These are phyloP conservation scores for Lichtheimia ramosa DNA, from an alignment of 371 early-diverging fungal species.

Conservation along the genomic window DNA sequence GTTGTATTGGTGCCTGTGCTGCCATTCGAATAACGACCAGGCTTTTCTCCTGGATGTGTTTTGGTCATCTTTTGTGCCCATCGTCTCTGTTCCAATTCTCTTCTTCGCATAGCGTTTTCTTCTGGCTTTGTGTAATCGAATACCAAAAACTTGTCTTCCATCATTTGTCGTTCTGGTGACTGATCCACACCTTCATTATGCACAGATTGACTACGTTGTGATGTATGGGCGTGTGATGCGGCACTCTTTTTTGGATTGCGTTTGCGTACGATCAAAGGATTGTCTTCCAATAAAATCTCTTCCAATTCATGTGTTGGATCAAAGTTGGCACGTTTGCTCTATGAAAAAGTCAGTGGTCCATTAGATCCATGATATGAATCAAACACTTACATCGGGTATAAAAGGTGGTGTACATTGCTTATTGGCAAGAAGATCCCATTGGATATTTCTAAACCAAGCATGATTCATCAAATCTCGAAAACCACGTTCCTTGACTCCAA, in stretches of 20 bases:
- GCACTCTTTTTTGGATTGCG: conserved; percentile 21
- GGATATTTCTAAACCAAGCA: conserved; percentile 60
- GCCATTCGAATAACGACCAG: background rate
- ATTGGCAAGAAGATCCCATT: conserved; percentile 55
- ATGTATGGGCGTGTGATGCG: conserved; percentile 17
- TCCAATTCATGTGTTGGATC: conserved; percentile 96
- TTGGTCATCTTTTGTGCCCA: conserved; percentile 48
- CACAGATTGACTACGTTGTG: conserved; percentile 24
- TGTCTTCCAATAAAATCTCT: conserved; percentile 91
- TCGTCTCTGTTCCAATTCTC: conserved; percentile 25
- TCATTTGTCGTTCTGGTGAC: conserved; percentile 49
- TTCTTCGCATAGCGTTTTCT: conserved; percentile 24
- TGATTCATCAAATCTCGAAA: conserved; percentile 53
- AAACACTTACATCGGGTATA: conserved; percentile 56
- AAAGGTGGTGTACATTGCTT: conserved; percentile 67
- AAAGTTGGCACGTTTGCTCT: conserved; percentile 78
- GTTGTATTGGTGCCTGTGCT: background rate
- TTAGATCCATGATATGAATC: background rate
- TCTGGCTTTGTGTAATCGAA: conserved; percentile 65
- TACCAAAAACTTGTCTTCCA: conserved; percentile 64
- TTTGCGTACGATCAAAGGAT: conserved; percentile 72
- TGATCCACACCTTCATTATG: conserved; percentile 12
- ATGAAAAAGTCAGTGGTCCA: background rate
- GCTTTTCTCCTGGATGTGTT: conserved; percentile 21
- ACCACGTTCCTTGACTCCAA: conserved; percentile 62